phyloP scores from a whole-genome alignment of 306 rosid genomes.

The Bauhinia variegata region DNA sequence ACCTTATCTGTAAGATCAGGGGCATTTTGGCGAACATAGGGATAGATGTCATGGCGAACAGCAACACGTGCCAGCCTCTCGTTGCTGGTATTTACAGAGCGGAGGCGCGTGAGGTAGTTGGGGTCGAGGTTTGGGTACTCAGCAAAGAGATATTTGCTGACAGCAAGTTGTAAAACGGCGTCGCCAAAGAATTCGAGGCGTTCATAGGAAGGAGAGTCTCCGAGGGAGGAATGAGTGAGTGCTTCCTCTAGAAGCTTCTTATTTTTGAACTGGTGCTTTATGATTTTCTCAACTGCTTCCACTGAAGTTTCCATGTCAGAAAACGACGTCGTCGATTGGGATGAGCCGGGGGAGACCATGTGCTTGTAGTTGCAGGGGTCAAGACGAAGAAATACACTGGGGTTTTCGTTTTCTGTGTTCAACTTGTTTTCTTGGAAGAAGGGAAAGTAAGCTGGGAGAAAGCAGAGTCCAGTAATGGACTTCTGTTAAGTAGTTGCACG shows the following conservation, averaged over 20 bases:
- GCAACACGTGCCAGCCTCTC: constrained; percentile 88
- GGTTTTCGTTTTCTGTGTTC: too few species aligned
- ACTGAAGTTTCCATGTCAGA: constrained; percentile 33
- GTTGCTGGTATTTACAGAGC: constrained; percentile 73
- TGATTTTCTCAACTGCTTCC: constrained; percentile 43
- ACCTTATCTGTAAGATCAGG: constrained; percentile 46
- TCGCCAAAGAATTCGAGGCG: constrained; percentile 86
- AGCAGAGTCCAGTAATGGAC: too few species aligned
- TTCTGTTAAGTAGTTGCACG: too few species aligned
- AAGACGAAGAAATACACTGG: not conserved
- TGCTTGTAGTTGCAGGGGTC: not conserved
- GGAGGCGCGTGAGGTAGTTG: constrained; percentile 58
- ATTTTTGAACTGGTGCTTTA: constrained; percentile 47
- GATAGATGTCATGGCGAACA: constrained; percentile 49
- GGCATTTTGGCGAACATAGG: constrained; percentile 49
- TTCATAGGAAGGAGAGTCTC: constrained; percentile 45
- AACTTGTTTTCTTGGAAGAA: too few species aligned
- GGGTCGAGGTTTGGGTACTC: constrained; percentile 55
- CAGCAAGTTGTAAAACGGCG: constrained; percentile 51
- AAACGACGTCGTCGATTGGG: not conserved
- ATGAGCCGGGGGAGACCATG: not conserved
- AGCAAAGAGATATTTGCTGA: constrained; percentile 52
- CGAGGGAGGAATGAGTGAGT: constrained; percentile 65
- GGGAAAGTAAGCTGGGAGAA: too few species aligned
- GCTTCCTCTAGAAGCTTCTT: constrained; percentile 70